Conservation (phyloP, 116 monocot genomes). For the Papilionanthe hybrid region DNA sequence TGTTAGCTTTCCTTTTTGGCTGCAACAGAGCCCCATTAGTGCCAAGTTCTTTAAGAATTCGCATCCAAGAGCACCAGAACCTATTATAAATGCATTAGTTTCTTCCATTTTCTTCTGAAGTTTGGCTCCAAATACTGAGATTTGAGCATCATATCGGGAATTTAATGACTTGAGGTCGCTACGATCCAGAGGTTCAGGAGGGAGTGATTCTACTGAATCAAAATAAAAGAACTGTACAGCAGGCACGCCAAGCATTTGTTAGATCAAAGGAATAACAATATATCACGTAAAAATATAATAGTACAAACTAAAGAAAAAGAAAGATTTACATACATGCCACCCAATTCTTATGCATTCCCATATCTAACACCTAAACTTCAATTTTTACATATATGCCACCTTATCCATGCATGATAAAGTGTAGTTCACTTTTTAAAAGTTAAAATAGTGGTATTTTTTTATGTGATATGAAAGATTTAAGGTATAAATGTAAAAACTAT, state of each 20-base stretch:
- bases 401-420: too few species aligned
- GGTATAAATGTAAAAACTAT: too few species aligned
- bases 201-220: conserved; percentile 13
- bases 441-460: too few species aligned
- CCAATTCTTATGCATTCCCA: too few species aligned
- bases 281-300: neutral
- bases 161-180: conserved; percentile 1
- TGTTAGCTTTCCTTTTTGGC: conserved; percentile 3
- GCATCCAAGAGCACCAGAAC: conserved; percentile 13
- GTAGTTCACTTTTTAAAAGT: too few species aligned
- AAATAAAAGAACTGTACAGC: conserved; percentile 10
- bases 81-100: conserved; percentile 2
- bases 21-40: conserved; percentile 10
- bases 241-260: neutral
- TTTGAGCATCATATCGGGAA: conserved; percentile 11
- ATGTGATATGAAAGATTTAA: too few species aligned
- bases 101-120: conserved; percentile 12
- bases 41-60: conserved; percentile 13
- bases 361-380: too few species aligned
- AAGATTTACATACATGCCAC: too few species aligned
- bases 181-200: conserved; percentile 8
- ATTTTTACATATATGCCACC: too few species aligned
- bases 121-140: conserved; percentile 8
- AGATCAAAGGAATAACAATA: neutral
- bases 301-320: neutral